Evolutionary conservation across 108 stramenopile genomes (phyloP).

Genomic region (Cyclotella atomus): DNA sequence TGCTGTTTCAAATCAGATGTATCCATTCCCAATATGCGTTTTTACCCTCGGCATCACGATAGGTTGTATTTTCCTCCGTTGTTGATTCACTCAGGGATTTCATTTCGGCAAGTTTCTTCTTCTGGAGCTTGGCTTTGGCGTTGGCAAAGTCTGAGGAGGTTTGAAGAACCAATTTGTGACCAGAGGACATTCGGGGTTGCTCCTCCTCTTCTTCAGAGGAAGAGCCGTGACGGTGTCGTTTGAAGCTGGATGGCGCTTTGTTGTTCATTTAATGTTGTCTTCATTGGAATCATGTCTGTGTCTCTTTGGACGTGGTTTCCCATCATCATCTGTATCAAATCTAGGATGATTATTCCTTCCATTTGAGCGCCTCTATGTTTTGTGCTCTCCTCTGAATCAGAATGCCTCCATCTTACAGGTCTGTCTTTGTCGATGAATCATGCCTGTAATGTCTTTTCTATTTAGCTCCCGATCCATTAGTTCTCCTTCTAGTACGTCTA

Average conservation of each 20-base stretch:
- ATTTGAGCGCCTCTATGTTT: no score
- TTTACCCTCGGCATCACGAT: slow-evolving; percentile 77
- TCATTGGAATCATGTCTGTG: slow-evolving; percentile 11
- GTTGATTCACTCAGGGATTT: slow-evolving; percentile 58
- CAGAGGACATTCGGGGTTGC: slow-evolving; percentile 69
- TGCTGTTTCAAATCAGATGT: slow-evolving; percentile 13
- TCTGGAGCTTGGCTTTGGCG: slow-evolving; percentile 63
- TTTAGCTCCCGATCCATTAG: no score
- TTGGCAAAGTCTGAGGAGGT: slow-evolving; percentile 66
- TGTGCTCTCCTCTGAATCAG: background rate
- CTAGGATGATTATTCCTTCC: no score
- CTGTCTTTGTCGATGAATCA: background rate
- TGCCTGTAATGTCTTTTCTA: background rate
- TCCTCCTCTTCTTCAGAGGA: slow-evolving; percentile 11
- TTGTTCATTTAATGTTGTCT: background rate
- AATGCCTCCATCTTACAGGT: background rate
- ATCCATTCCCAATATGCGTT: slow-evolving; percentile 42
- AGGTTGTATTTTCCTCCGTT: slow-evolving; percentile 73
- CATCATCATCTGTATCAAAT: background rate
- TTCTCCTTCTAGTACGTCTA: background rate
- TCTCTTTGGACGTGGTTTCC: slow-evolving; percentile 1
- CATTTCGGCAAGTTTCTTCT: slow-evolving; percentile 33
- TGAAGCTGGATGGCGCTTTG: background rate
- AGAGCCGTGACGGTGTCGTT: slow-evolving; percentile 16
- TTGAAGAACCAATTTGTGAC: slow-evolving; percentile 87